Base-by-base conservation (phyloP, 441 rosid species). In the Sinapis alba region DNA sequence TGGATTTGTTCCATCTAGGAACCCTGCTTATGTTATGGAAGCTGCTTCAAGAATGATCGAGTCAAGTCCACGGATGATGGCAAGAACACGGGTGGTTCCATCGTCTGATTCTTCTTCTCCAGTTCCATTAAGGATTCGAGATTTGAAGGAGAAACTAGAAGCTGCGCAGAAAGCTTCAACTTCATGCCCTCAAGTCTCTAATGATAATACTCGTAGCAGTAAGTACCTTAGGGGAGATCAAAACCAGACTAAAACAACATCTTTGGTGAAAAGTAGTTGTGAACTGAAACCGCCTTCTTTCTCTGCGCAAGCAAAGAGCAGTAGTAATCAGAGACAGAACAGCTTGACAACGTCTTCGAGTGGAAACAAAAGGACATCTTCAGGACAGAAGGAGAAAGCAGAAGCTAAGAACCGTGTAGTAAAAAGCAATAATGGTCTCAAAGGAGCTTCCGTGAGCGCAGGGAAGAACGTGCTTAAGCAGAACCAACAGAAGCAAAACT, bases 21-120 rank as follows among this genome's bases (percentile, higher is more conserved):
- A 89, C 79, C 92, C 97, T 74, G 97, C 92, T 77, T 87, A 85
- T 83, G 89, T 96, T 30, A 96, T 96, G 99, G 99, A 96, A 87
- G 98, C 94, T 5, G 99, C 99, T 67, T 91, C 97, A 53, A 88
- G 83, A 81, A 90, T 91, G 71, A 86, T 96, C 0, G 97, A 89
- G 67, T 82, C 92, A 24, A 79, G 86, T 41, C 89, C 89, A 28
- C 84, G 84, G 70, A 73, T 82, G 69, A 74, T 51, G 21, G 57
- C 83, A 68, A 67, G 80, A 38, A 93, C 85, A 80, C 60, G 84
- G 34, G 86, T 81, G 71, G 80, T 87, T 82, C 77, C 90, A 27
- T 56, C 76, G 0, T 82, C 82, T 38, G 86, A 92, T 70, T 77
- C 90, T 47, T 83, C 98, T 76, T 88, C 97, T 0, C 81, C 81